These are phyloP conservation scores for Cajanus cajan DNA, from an alignment of 306 rosid species.

Conservation along the genomic window DNA sequence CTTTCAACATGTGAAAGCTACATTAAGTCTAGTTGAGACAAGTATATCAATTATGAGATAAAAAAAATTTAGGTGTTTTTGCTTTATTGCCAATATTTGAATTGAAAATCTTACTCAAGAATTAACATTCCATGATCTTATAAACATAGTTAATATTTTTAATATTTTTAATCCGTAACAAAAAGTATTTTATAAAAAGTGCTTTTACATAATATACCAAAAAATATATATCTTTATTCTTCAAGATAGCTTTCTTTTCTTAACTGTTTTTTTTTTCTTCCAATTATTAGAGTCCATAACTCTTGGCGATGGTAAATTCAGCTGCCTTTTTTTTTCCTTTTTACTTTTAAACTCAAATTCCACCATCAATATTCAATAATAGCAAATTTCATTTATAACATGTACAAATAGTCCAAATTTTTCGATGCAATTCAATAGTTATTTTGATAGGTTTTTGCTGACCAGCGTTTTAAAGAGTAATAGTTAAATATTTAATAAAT, in stretches of 20 bases:
- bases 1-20: background rate
- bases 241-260: too few species aligned
- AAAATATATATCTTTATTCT: too few species aligned
- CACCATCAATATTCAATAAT: background rate
- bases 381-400: background rate
- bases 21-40: background rate
- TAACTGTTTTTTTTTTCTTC: too few species aligned
- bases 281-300: too few species aligned
- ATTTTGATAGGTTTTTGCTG: background rate
- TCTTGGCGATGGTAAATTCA: background rate
- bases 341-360: background rate
- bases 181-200: too few species aligned
- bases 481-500: background rate
- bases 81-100: too few species aligned
- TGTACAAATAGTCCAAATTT: background rate
- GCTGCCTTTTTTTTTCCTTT: background rate
- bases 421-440: background rate
- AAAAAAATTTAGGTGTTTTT: background rate
- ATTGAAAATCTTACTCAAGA: too few species aligned
- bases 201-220: too few species aligned
- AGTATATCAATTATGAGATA: background rate
- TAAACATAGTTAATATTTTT: too few species aligned
- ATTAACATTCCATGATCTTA: too few species aligned
- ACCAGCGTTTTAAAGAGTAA: background rate
- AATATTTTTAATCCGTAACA: too few species aligned